Percentiles rank a stretch among this genome's conserved stretches.
Evolutionary conservation across 2,329 filamentous ascomycete species (phyloP).

Genomic region (Ophiocordyceps camponoti-leonardi): DNA sequence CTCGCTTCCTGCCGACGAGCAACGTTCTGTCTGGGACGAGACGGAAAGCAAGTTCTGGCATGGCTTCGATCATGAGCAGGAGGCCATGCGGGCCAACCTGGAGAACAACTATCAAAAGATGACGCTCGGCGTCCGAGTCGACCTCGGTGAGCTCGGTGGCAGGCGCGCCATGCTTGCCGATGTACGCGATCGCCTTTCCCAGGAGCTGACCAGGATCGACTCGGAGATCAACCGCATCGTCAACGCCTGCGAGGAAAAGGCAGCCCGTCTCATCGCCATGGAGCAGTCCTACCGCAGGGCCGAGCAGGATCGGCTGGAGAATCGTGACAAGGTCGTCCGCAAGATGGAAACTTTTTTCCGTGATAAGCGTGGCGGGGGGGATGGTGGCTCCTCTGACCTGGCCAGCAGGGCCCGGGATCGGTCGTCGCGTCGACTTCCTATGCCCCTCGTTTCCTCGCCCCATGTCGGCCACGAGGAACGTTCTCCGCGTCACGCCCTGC

Average conservation of each 20-base stretch:
- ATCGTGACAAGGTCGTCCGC: constrained; percentile 10
- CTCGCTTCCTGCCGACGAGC: constrained; percentile 13
- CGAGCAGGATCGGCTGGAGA: constrained; percentile 11
- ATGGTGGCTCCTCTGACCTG: constrained; percentile 3
- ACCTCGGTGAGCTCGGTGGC: constrained; percentile 12
- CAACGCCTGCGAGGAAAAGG: constrained; percentile 14
- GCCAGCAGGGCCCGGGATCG: background rate
- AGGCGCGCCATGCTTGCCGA: constrained; percentile 12
- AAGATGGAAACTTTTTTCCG: constrained; percentile 18
- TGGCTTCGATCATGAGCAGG: constrained; percentile 10
- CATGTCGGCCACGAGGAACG: background rate
- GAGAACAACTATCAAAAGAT: constrained; percentile 10
- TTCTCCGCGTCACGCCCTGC: background rate
- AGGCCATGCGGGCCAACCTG: constrained; percentile 7
- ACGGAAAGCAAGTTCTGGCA: constrained; percentile 18
- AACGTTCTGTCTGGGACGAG: constrained; percentile 17
- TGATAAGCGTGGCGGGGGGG: constrained; percentile 12
- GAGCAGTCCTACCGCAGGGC: constrained; percentile 14
- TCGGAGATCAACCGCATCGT: constrained; percentile 16
- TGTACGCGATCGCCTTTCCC: constrained; percentile 10
- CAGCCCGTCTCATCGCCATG: constrained; percentile 15
- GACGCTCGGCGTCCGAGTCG: constrained; percentile 10
- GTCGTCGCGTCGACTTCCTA: background rate
- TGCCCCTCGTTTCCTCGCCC: background rate
- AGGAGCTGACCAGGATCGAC: constrained; percentile 18